Conservation (phyloP, 306 rosid species). For the Prunus kanzakura region DNA sequence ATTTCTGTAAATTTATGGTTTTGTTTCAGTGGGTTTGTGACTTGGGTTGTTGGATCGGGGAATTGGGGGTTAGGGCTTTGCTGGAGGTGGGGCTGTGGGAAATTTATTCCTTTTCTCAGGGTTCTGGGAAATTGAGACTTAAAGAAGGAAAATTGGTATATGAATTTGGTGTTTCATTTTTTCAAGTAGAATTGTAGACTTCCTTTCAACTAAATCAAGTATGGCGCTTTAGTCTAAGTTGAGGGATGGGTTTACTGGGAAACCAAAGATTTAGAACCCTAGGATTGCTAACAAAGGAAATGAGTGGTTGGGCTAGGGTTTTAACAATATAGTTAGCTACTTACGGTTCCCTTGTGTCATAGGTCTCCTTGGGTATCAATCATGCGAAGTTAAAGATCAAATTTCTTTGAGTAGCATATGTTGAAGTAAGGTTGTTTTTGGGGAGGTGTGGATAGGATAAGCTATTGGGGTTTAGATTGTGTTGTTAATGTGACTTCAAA, state of each 20-base stretch:
- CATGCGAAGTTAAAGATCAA: background rate
- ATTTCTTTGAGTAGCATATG: background rate
- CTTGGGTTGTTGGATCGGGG: constrained; percentile 16
- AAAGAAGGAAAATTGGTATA: background rate
- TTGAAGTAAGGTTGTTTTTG: background rate
- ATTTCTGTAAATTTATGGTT: background rate
- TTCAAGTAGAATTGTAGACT: background rate
- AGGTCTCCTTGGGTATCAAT: background rate
- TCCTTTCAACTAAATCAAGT: background rate
- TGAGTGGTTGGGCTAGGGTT: constrained; percentile 1
- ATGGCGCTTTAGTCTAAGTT: background rate
- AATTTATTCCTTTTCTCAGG: background rate
- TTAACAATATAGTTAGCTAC: background rate
- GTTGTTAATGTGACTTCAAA: background rate
- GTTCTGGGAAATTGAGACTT: background rate
- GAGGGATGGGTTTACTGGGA: background rate
- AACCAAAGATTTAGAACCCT: background rate
- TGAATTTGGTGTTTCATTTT: background rate
- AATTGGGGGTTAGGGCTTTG: constrained; percentile 35
- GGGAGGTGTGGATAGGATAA: background rate
- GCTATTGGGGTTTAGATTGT: background rate
- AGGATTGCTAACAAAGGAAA: background rate
- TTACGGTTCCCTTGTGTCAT: background rate
- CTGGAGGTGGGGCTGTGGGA: background rate
- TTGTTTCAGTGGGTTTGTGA: background rate